Evolutionary conservation across 2,329 filamentous ascomycete species (phyloP).

Genomic region (Sporothrix luriei): DNA sequence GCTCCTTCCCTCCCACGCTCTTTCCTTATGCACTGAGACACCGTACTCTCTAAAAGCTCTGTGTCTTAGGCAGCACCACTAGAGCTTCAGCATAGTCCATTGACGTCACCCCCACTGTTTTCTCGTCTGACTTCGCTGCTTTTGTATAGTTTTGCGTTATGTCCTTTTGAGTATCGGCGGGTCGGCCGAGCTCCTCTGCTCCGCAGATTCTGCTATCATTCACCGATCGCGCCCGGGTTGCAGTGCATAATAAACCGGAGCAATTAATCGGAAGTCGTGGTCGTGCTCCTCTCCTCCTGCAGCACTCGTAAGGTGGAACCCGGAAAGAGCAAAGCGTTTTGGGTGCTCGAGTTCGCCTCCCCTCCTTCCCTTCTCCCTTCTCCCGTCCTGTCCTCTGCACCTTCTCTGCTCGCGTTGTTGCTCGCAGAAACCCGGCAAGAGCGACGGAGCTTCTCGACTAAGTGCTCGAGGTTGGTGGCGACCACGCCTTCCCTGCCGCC

Average conservation of each 20-base stretch:
- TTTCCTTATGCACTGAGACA: background rate
- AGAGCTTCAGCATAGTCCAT: background rate
- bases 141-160: background rate
- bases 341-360: background rate
- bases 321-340: background rate
- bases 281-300: no score
- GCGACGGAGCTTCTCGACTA: slow-evolving; percentile 14
- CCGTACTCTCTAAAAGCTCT: background rate
- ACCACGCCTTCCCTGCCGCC: slow-evolving; percentile 4
- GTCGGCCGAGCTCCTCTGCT: background rate
- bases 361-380: no score
- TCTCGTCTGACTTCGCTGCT: slow-evolving; percentile 4
- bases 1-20: background rate
- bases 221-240: slow-evolving; percentile 16
- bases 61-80: slow-evolving; percentile 1
- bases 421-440: slow-evolving; percentile 29
- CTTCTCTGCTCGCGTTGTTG: slow-evolving; percentile 13
- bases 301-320: background rate
- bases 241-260: slow-evolving; percentile 13
- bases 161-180: background rate
- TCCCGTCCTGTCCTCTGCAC: background rate
- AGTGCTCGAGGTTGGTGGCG: background rate
- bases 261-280: slow-evolving; percentile 13
- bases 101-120: slow-evolving; percentile 21
- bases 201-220: slow-evolving; percentile 12